phyloP scores from a whole-genome alignment of 2,329 filamentous ascomycete species.

The Penicillium sp. region DNA sequence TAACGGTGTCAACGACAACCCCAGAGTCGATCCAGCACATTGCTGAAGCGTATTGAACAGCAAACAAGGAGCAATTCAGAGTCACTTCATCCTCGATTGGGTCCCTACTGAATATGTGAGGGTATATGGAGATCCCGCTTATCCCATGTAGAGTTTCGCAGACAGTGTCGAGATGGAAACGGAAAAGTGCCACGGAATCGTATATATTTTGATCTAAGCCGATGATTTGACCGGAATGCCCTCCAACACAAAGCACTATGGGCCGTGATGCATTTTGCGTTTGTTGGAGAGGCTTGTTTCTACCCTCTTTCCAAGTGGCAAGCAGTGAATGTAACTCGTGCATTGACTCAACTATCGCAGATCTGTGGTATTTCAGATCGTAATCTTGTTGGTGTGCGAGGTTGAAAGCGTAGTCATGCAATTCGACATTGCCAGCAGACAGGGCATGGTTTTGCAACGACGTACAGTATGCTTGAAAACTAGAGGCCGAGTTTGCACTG shows the following conservation, averaged over 20 bases:
- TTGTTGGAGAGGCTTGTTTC: not conserved
- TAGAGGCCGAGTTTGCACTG: not conserved
- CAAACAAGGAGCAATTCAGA: constrained; percentile 35
- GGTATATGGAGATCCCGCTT: constrained; percentile 31
- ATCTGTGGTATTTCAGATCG: not conserved
- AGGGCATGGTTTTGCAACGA: not conserved
- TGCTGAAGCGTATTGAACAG: constrained; percentile 36
- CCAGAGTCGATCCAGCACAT: constrained; percentile 38
- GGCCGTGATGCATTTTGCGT: constrained; percentile 10
- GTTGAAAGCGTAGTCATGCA: constrained; percentile 14
- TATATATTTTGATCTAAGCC: constrained; percentile 27
- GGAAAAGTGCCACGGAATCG: constrained; percentile 23
- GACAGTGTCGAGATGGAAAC: constrained; percentile 28
- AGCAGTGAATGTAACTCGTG: constrained; percentile 17
- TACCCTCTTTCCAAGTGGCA: not conserved
- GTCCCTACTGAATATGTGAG: constrained; percentile 23
- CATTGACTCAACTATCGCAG: constrained; percentile 17
- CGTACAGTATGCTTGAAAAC: not conserved
- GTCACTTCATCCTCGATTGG: constrained; percentile 18
- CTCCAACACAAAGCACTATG: constrained; percentile 38
- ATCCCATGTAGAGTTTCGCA: constrained; percentile 26
- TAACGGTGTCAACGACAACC: constrained; percentile 25
- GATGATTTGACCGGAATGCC: constrained; percentile 29
- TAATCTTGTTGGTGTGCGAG: constrained; percentile 18
- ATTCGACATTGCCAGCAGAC: not conserved